Base-by-base conservation (phyloP, 371 early-diverging fungal species). In the Circinella umbellata region DNA sequence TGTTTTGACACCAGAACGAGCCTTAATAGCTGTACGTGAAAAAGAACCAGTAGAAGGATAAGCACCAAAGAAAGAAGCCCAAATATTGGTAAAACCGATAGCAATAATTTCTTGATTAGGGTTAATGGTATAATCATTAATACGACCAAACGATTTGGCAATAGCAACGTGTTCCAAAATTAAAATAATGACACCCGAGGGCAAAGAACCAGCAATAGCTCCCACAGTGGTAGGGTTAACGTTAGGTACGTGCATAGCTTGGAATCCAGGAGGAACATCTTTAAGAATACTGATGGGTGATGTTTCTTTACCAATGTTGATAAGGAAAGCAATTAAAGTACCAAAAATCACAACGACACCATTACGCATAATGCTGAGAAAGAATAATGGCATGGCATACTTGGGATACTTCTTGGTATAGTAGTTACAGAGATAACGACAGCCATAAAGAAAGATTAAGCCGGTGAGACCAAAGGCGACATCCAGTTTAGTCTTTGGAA, bases 21-120 rank as follows among this genome's bases (percentile, higher is more conserved):
- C 83, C 74, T 93, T 93, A 73, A 96, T 89, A 35, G 95, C 94
- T 10, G 83, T 83, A 61, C 83, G 80, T 47, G 83, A 83, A 68
- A 83, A 83, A 11, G 83, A 83, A 27, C 83, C 83, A 18, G 83
- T 83, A 8, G 80, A 80, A 39, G 83, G 83, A 55, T 80, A 83
- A 35, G 83, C 80, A 60, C 93, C 91, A 78, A 96, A 90, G 84
- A 96, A 93, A 34, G 93, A 82, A 5, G 92, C 91, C 72, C 90
- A 72, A 55, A 93, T 75, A 79, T 97, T 97, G 42, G 92, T 88
- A 34, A 92, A 69, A 10, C 96, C 96, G 38, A 96, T 84, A 15
- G 96, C 94, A 62, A 95, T 87, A 36, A 95, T 76, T 77, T 97
- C 97, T 77, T 95, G 95, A 72, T 90, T 89, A 53, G 91, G 83